Percentiles rank a stretch among this genome's conserved stretches.
Evolutionary conservation across 345 rosid species (phyloP).

Genomic region (Arabidopsis arenosa): DNA sequence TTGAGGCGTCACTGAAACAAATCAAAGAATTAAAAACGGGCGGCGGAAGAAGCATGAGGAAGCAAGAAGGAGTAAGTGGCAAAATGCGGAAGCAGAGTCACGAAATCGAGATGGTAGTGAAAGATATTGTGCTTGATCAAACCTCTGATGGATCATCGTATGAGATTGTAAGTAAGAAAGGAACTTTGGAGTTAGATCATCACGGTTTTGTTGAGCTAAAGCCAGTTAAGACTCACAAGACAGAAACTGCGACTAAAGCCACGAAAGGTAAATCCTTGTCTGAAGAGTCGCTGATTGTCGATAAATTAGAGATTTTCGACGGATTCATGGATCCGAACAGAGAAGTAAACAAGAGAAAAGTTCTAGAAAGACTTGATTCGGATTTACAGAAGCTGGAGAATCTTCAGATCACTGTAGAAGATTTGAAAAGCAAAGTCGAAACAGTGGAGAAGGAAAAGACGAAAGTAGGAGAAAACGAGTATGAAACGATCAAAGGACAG

Average conservation of each 20-base stretch:
- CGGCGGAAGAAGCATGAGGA: conserved; percentile 51
- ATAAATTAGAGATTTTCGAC: conserved; percentile 66
- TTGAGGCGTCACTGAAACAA: conserved; percentile 58
- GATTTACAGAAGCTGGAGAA: conserved; percentile 83
- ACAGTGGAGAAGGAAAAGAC: conserved; percentile 59
- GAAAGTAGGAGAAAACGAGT: conserved; percentile 62
- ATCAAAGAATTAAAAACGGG: conserved; percentile 58
- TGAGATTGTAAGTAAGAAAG: conserved; percentile 67
- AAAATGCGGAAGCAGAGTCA: conserved; percentile 48
- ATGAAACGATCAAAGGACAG: conserved; percentile 72
- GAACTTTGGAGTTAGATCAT: conserved; percentile 52
- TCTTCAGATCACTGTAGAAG: conserved; percentile 82
- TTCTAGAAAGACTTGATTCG: conserved; percentile 80
- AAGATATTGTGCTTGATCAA: conserved; percentile 95
- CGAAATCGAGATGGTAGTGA: conserved; percentile 69
- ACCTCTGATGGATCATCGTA: conserved; percentile 80
- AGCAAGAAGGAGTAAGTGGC: conserved; percentile 41
- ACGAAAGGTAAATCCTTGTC: conserved; percentile 50
- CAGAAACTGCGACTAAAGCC: conserved; percentile 41
- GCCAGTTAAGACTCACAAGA: conserved; percentile 53
- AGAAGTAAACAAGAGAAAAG: conserved; percentile 64
- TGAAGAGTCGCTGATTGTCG: conserved; percentile 69
- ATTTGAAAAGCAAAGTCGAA: conserved; percentile 74
- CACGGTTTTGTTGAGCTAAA: conserved; percentile 62
- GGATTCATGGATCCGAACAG: conserved; percentile 55